phyloP scores from a whole-genome alignment of 805 yeast genomes.

The Myxozyma mucilagina region DNA sequence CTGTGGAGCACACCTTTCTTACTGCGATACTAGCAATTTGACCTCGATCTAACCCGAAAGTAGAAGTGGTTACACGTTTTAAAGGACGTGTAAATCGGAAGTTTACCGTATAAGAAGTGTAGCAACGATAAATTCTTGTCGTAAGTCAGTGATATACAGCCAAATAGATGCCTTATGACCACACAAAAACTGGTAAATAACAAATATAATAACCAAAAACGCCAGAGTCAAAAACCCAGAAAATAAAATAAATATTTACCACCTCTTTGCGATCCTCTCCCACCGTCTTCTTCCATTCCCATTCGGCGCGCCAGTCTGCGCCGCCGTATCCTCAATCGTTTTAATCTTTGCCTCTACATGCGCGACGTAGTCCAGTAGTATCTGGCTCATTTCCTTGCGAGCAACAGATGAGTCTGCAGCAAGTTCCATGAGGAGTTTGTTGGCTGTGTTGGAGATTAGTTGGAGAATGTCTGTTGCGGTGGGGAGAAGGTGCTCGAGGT shows the following conservation, averaged over 20 bases:
- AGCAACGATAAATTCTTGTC: neutral
- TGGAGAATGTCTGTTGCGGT: conserved; percentile 13
- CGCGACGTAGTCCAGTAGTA: conserved; percentile 11
- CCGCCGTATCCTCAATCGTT: neutral
- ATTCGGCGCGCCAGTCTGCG: neutral
- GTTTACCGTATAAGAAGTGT: neutral
- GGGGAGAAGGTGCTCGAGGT: conserved; percentile 3
- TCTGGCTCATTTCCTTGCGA: conserved; percentile 19
- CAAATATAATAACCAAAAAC: neutral
- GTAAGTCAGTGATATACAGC: too few relatives aligned
- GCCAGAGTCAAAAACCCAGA: neutral
- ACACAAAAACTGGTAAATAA: neutral
- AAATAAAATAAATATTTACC: neutral
- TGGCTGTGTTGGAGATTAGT: conserved; percentile 19
- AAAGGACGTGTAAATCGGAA: too few relatives aligned
- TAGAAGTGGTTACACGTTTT: too few relatives aligned
- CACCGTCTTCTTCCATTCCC: conserved; percentile 1
- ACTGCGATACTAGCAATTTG: too few relatives aligned
- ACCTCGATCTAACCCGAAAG: too few relatives aligned
- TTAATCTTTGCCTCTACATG: conserved; percentile 7
- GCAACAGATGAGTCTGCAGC: conserved; percentile 19
- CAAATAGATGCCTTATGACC: too few relatives aligned
- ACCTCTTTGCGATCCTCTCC: conserved; percentile 16
- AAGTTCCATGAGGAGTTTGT: conserved; percentile 17
- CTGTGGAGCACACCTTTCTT: too few relatives aligned